phyloP scores from a whole-genome alignment of 352 stramenopile species.

The Phytophthora hibernalis region DNA sequence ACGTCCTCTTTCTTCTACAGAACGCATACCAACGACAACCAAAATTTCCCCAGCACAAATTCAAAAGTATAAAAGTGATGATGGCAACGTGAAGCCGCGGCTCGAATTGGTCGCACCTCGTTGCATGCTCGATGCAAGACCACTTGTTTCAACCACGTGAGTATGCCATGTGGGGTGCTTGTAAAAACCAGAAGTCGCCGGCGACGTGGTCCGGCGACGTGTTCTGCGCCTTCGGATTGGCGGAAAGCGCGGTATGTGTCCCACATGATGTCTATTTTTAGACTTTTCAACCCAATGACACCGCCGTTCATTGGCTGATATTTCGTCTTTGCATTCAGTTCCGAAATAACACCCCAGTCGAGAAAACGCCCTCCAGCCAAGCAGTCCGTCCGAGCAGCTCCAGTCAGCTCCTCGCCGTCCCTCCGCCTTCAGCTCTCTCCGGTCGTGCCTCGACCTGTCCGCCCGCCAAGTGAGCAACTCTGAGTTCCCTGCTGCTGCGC shows the following conservation, averaged over 20 bases:
- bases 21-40: no score
- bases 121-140: neutral
- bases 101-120: neutral
- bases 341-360: conserved; percentile 18
- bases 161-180: conserved; percentile 16
- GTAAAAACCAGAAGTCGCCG: conserved; percentile 11
- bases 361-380: conserved; percentile 46
- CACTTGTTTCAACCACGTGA: conserved; percentile 10
- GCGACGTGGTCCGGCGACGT: neutral
- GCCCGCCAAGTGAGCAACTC: conserved; percentile 43
- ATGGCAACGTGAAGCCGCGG: neutral
- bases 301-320: conserved; percentile 20
- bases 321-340: conserved; percentile 22
- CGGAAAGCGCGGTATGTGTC: neutral
- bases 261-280: conserved; percentile 8
- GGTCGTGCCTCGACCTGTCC: conserved; percentile 23
- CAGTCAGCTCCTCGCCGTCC: neutral
- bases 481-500: conserved; percentile 46
- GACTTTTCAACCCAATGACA: conserved; percentile 7
- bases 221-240: conserved; percentile 4
- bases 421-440: neutral
- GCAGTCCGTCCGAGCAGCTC: conserved; percentile 22
- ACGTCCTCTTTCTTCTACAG: no score
- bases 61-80: neutral
- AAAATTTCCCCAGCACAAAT: no score